Conservation (phyloP, 768 basidiomycete species). For the Lentinula sp. region DNA sequence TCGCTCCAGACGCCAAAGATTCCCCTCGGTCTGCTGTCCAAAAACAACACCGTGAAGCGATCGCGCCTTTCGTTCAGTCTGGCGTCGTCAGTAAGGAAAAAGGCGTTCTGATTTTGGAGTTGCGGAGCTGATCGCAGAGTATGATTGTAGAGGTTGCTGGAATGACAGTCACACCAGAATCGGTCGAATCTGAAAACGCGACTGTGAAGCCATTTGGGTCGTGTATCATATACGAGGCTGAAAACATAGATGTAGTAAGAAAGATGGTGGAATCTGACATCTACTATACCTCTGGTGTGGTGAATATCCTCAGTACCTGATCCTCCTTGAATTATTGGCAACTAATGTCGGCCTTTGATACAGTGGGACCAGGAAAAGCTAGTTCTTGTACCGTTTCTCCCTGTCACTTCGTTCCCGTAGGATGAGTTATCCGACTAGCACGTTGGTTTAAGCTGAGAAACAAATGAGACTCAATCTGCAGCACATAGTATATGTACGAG, state of each 20-base stretch:
- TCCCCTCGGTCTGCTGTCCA: slow-evolving; percentile 42
- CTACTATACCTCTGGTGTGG: slow-evolving; percentile 10
- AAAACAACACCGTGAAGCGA: slow-evolving; percentile 34
- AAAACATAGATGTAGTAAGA: slow-evolving; percentile 24
- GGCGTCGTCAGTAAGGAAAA: slow-evolving; percentile 34
- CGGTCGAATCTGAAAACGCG: slow-evolving; percentile 17
- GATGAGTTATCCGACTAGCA: not conserved
- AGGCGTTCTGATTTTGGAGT: not conserved
- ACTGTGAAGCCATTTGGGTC: slow-evolving; percentile 38
- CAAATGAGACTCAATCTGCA: too few species aligned
- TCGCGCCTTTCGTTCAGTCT: slow-evolving; percentile 27
- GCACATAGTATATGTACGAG: too few species aligned
- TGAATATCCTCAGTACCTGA: not conserved
- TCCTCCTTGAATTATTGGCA: not conserved
- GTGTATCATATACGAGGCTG: slow-evolving; percentile 31
- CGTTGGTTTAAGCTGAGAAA: not conserved
- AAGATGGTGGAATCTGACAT: slow-evolving; percentile 9
- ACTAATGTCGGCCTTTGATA: not conserved
- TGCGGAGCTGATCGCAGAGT: not conserved
- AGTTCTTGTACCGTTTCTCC: slow-evolving; percentile 41
- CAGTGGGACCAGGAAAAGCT: slow-evolving; percentile 61
- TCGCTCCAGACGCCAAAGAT: slow-evolving; percentile 50
- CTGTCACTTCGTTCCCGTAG: slow-evolving; percentile 25
- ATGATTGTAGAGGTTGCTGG: slow-evolving; percentile 30
- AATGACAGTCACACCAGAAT: slow-evolving; percentile 34